Base-by-base conservation (phyloP, 208 protist species). In the Crithidia fasciculata region DNA sequence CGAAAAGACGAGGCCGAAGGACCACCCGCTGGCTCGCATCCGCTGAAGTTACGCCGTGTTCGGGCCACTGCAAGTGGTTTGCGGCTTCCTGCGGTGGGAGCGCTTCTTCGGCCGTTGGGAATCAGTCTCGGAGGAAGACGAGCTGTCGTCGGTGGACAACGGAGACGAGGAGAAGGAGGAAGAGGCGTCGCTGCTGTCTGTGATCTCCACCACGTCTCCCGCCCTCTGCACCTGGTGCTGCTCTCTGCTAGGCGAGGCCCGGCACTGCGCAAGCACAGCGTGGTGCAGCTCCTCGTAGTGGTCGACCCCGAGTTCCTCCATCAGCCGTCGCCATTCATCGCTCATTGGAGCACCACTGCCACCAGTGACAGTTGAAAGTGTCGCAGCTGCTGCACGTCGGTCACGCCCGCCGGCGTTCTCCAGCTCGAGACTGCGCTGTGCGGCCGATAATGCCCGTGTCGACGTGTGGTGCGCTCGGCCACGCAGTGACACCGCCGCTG, bases 41-140 rank as follows among this genome's bases (percentile, higher is more conserved):
- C n/a, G 40, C 58, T 74, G 50, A 82, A 82, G 45, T 70, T n/a
- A 82, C 8, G 76, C 75, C 4, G 68, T 76, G n/a, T 2, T 18
- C 10, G 76, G 76, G n/a, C 76, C 76, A 81, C 44, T 55, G 18
- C 41, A 72, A n/a, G 62, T 41, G 60, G n/a, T 36, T 3, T 36
- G 64, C 1, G 18, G 59, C 37, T 5, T n/a, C 37, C 53, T 59
- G 47, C 36, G 36, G 15, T 12, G 54, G 6, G 50, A 7, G 12
- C 9, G 4, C 4, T 16, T 8, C 15, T 49, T 8, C 43, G 60
- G 18, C 5, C 28, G n/a, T 8, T 40, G n/a, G n/a, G n/a, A n/a
- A 47, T 43, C 40, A 7, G 5, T 45, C 9, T 8, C 36, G 63
- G 18, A 10, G 43, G 63, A 45, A 3, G 39, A 45, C 13, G 19